Conservation (phyloP, 768 basidiomycete genomes). For the Sarcodon aspratus region DNA sequence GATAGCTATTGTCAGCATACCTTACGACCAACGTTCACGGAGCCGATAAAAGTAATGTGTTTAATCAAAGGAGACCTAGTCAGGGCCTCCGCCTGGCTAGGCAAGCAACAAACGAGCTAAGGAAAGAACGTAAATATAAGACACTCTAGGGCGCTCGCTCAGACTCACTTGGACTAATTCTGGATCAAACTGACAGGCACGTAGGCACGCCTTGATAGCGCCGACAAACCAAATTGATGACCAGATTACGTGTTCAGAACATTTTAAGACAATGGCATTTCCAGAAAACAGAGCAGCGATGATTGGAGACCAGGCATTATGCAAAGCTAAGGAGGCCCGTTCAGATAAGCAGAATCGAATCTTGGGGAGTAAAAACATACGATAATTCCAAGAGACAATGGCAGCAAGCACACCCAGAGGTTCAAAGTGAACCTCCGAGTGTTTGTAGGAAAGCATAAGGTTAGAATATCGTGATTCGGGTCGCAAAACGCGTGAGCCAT, state of each 20-base stretch:
- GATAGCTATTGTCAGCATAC: slow-evolving; percentile 19
- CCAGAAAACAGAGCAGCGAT: slow-evolving; percentile 86
- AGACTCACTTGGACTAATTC: slow-evolving; percentile 72
- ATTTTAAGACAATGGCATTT: slow-evolving; percentile 84
- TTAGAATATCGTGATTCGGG: slow-evolving; percentile 64
- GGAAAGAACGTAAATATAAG: not conserved
- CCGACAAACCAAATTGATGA: slow-evolving; percentile 76
- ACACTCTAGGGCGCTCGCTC: not conserved
- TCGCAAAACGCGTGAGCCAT: slow-evolving; percentile 68
- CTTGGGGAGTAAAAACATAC: slow-evolving; percentile 26
- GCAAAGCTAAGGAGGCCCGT: slow-evolving; percentile 47
- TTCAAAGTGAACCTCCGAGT: slow-evolving; percentile 71
- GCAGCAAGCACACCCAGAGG: slow-evolving; percentile 89
- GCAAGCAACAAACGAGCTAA: slow-evolving; percentile 78
- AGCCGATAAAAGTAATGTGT: slow-evolving; percentile 93
- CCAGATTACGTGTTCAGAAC: slow-evolving; percentile 90
- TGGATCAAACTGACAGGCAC: slow-evolving; percentile 69
- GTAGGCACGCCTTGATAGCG: slow-evolving; percentile 67
- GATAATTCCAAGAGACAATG: slow-evolving; percentile 94
- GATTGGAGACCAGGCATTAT: slow-evolving; percentile 92
- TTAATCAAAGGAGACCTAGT: slow-evolving; percentile 73
- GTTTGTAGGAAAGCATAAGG: slow-evolving; percentile 66
- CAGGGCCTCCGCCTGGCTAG: slow-evolving; percentile 73
- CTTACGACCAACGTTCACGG: slow-evolving; percentile 66
- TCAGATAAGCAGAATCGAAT: not conserved